Evolutionary conservation across 2,329 filamentous ascomycete species (phyloP), one percentile per base, ranked within the genome.

Genomic region (Capronia epimyces): DNA sequence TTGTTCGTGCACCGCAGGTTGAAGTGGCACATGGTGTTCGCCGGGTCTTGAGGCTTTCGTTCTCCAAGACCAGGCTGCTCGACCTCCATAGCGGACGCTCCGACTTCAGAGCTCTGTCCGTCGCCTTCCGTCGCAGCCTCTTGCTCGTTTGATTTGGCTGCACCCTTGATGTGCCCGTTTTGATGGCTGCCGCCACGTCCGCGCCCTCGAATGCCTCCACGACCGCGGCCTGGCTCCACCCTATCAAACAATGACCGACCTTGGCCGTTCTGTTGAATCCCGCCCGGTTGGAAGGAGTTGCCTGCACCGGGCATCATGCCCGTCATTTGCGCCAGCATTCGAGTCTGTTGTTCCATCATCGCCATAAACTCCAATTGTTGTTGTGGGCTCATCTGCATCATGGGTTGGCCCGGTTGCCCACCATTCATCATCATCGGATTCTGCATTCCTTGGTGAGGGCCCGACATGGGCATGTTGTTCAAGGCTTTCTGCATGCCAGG

Each of bases 1-100:
- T 81, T 82, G 69, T 94, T 94, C 32, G 86, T 87, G 74, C 93
- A 98, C 57, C 80, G 77, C 47, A 93, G 75, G 71, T 97, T 96
- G 75, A 83, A 98, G 64, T 86, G 88, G 80, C 93, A 98, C 55
- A 91, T 75, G 12, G 76, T 86, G 43, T 87, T 80, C 4, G 76
- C 73, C 1, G 76, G 73, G 65, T 77, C 61, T 68, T 73, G 71
- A 74, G 59, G 47, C 32, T 58, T 57, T 46, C 24, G 81, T 65
- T 69, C 79, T 69, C 70, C 59, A 67, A 49, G 44, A 20, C 66
- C 46, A 72, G 74, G 2, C 71, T 69, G 75, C 81, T 82, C 41
- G 20, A 83, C 75, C 54, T 89, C 85, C 67, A 71, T 77, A 58
- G 49, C 50, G 24, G 59, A 34, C n/a, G 27, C 20, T 5, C 52